Percentiles rank a stretch among this genome's conserved stretches.
Evolutionary conservation across 2,329 filamentous ascomycete genomes (phyloP).

Genomic region (Fusarium chuoi): DNA sequence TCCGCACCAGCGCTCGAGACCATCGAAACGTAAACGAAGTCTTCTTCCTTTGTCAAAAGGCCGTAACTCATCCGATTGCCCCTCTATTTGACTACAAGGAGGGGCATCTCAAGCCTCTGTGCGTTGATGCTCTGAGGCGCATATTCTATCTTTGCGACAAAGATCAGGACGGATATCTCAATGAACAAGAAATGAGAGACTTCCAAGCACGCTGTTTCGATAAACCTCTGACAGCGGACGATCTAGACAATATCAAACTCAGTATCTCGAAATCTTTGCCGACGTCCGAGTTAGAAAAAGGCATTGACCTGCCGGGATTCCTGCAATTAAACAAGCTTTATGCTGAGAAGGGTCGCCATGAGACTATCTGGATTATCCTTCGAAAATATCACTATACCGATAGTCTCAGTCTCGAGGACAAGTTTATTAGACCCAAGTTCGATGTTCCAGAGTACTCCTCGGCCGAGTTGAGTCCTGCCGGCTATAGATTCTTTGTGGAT

Average conservation of each 20-base stretch:
- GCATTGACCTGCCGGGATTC: slow-evolving; percentile 86
- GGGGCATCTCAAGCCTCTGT: slow-evolving; percentile 84
- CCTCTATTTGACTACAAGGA: slow-evolving; percentile 98
- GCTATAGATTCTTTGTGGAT: slow-evolving; percentile 98
- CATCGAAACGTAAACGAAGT: slow-evolving; percentile 95
- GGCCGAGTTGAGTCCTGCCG: slow-evolving; percentile 90
- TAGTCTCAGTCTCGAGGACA: slow-evolving; percentile 90
- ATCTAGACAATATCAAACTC: slow-evolving; percentile 90
- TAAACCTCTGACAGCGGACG: slow-evolving; percentile 81
- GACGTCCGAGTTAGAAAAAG: slow-evolving; percentile 70
- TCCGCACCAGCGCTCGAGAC: slow-evolving; percentile 90
- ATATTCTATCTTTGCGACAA: slow-evolving; percentile 97
- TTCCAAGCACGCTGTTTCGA: slow-evolving; percentile 95
- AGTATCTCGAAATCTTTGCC: slow-evolving; percentile 79
- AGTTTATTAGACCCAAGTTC: slow-evolving; percentile 90
- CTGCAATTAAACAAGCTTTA: slow-evolving; percentile 94
- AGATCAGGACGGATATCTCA: slow-evolving; percentile 93
- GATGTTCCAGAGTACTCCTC: slow-evolving; percentile 93
- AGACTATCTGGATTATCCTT: slow-evolving; percentile 98
- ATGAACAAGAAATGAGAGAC: slow-evolving; percentile 87
- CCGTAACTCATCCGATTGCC: slow-evolving; percentile 95
- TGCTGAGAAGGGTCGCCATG: slow-evolving; percentile 95
- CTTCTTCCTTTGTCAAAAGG: slow-evolving; percentile 98
- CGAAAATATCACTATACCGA: slow-evolving; percentile 97
- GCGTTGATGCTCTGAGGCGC: slow-evolving; percentile 84